These are phyloP conservation scores for Capniomyces stellatus DNA, from an alignment of 371 early-diverging fungal genomes.

Conservation along the genomic window DNA sequence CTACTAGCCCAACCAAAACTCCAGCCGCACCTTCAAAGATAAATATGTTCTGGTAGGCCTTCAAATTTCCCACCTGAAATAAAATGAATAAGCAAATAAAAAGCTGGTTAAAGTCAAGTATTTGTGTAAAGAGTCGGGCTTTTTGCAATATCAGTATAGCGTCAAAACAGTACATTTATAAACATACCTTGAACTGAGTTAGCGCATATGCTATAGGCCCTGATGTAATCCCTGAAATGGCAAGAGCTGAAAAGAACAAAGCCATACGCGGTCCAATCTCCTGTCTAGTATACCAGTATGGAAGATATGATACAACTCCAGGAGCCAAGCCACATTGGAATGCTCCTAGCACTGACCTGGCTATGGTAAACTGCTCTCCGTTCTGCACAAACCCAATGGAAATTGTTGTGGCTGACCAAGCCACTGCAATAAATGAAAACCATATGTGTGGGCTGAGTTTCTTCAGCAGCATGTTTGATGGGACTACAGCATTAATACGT, in stretches of 20 bases:
- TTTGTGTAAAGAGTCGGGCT: no score
- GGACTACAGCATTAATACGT: slow-evolving; percentile 46
- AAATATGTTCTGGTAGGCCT: neutral
- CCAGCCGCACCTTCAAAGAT: neutral
- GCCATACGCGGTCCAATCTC: slow-evolving; percentile 46
- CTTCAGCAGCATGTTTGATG: slow-evolving; percentile 40
- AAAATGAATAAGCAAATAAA: no score
- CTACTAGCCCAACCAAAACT: neutral
- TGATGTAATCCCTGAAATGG: slow-evolving; percentile 16
- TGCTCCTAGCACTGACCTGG: slow-evolving; percentile 42
- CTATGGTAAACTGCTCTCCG: slow-evolving; percentile 13
- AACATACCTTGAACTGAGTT: no score
- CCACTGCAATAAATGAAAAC: slow-evolving; percentile 49
- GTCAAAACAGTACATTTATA: no score
- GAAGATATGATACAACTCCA: slow-evolving; percentile 46
- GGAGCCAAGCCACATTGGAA: slow-evolving; percentile 54
- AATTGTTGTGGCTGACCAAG: slow-evolving; percentile 33
- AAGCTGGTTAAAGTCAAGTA: no score
- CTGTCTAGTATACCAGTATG: slow-evolving; percentile 48
- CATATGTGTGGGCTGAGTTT: slow-evolving; percentile 37
- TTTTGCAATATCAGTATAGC: no score
- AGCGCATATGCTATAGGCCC: slow-evolving; percentile 28
- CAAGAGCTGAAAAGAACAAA: slow-evolving; percentile 19
- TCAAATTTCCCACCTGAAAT: neutral
- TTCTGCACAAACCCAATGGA: slow-evolving; percentile 20